Base-by-base conservation (phyloP, 148 eudicot species). In the Camellia sinensis region DNA sequence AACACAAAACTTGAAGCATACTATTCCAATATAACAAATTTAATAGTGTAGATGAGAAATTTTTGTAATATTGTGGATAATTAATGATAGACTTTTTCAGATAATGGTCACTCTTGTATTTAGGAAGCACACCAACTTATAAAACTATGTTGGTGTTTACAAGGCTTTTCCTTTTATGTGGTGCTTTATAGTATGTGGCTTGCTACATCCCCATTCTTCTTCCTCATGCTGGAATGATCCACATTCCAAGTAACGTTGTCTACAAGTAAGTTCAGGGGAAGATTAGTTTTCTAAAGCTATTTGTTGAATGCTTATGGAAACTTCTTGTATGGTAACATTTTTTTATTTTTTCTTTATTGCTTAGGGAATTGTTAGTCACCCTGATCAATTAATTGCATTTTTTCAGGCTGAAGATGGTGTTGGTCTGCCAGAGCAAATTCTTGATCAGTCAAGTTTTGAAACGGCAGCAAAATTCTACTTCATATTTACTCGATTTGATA, bases 331-430 rank as follows among this genome's bases (percentile, higher is more conserved):
- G 72, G 21, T 7, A 17, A 0, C 29, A 68, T 19, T 18, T 14
- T 45, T 72, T 75, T 78, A 17, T 41, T 46, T 44, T 29, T 64
- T 5, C 0, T 19, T 79, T 59, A 79, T 46, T 22, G 11, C 40
- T 50, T 0, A 17, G 43, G 67, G 71, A 10, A 19, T 45, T 68
- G 70, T 62, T 71, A 6, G 18, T 80, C 56, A 44, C 74, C 48
- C 53, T 14, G 52, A 77, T 70, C 59, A 68, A 19, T 44, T 63
- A 79, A 59, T 37, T 84, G 80, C 65, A 67, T 46, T 74, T 84
- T 92, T 75, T 29, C 94, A 95, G 99, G 99, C 99, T 46, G 99
- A 95, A 85, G 97, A 95, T 83, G 99, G 97, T 72, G 63, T 87
- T 80, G 99, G 99, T 82, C 86, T 95, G 70, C 99, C 99, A 18